These are phyloP conservation scores for Podosphaera leucotricha DNA, from an alignment of 2,329 filamentous ascomycete genomes.

Conservation along the genomic window DNA sequence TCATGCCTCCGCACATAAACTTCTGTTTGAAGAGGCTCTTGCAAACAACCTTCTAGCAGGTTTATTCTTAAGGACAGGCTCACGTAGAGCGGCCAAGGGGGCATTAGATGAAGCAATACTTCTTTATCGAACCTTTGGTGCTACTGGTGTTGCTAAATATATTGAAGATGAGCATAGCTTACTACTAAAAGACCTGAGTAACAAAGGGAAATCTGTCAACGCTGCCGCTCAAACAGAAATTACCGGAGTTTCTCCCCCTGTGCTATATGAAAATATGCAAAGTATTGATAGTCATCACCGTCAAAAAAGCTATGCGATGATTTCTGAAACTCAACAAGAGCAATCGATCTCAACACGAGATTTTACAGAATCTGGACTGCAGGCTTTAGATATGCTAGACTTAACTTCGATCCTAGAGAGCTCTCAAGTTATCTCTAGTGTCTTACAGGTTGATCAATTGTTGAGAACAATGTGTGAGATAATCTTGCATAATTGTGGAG, in stretches of 20 bases:
- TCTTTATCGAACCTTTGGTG: constrained; percentile 45
- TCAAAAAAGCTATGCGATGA: constrained; percentile 17
- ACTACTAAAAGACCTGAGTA: constrained; percentile 36
- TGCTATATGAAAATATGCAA: constrained; percentile 26
- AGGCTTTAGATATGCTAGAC: constrained; percentile 64
- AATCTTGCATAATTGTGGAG: constrained; percentile 53
- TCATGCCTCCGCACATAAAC: constrained; percentile 42
- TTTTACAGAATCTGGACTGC: constrained; percentile 37
- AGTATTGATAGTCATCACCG: constrained; percentile 18
- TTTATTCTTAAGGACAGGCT: constrained; percentile 39
- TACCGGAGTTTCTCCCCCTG: constrained; percentile 24
- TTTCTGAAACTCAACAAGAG: constrained; percentile 27
- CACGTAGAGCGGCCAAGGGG: constrained; percentile 43
- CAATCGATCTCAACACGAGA: constrained; percentile 31
- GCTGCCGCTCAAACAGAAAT: constrained; percentile 48
- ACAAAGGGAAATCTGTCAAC: constrained; percentile 35
- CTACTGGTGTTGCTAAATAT: constrained; percentile 41
- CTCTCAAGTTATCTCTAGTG: constrained; percentile 58
- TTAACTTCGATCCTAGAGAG: constrained; percentile 56
- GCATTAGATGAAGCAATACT: constrained; percentile 42
- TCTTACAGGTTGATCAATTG: constrained; percentile 50
- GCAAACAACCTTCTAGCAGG: constrained; percentile 53
- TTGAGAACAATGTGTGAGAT: constrained; percentile 65
- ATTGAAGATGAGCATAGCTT: constrained; percentile 45
- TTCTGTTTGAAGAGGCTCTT: constrained; percentile 47